These are phyloP conservation scores for Salix exigua DNA, from an alignment of 345 rosid genomes.

Conservation along the genomic window DNA sequence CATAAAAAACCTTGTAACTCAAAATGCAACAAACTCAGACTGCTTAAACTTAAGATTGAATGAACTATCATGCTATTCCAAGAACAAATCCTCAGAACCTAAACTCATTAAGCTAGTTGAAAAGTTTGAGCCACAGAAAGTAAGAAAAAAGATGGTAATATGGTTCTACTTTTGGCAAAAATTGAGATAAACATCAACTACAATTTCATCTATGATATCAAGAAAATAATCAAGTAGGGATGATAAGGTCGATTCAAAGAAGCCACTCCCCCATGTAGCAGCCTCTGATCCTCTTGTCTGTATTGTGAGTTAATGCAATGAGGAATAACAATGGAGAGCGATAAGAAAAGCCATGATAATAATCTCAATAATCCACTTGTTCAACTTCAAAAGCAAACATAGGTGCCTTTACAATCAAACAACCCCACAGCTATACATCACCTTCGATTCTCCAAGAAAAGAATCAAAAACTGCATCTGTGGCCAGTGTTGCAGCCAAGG, in stretches of 20 bases:
- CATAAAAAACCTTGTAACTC: background rate
- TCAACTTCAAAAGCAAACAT: background rate
- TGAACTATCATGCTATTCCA: background rate
- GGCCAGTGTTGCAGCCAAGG: conserved; percentile 86
- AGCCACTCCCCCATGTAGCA: background rate
- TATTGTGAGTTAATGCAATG: background rate
- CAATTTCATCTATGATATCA: conserved; percentile 1
- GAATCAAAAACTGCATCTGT: conserved; percentile 64
- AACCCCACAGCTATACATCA: conserved; percentile 19
- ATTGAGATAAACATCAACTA: background rate
- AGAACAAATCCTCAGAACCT: background rate
- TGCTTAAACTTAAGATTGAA: conserved; percentile 2
- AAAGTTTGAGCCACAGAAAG: background rate
- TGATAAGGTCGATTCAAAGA: background rate
- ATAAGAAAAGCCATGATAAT: background rate
- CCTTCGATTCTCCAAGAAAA: conserved; percentile 91
- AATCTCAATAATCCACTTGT: background rate
- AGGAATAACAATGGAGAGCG: background rate
- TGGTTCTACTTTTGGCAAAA: background rate
- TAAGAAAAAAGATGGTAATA: background rate
- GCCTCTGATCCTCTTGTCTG: background rate
- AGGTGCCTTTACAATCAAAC: background rate
- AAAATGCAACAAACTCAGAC: background rate
- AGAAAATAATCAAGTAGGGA: background rate
- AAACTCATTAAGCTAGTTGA: background rate